phyloP scores from a whole-genome alignment of 768 basidiomycete species.

The Panaeolus cyanescens region DNA sequence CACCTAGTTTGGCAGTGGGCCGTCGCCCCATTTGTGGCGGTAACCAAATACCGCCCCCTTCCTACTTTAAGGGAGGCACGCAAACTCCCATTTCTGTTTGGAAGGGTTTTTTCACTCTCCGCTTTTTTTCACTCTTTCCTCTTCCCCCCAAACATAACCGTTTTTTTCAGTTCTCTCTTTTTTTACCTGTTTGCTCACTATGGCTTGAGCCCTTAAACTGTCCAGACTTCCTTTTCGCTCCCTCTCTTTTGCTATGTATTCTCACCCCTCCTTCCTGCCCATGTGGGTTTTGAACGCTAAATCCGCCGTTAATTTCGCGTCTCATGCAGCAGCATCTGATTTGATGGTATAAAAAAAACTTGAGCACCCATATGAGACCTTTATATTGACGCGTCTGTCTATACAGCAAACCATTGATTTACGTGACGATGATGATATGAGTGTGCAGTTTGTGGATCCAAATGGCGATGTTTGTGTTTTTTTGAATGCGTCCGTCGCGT shows the following conservation, averaged over 20 bases:
- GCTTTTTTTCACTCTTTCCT: constrained; percentile 1
- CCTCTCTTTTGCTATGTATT: background rate
- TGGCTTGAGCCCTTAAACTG: background rate
- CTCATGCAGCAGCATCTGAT: background rate
- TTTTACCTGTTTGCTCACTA: background rate
- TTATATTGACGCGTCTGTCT: background rate
- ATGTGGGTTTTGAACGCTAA: background rate
- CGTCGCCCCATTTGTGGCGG: background rate
- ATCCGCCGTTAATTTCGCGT: background rate
- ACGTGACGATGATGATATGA: background rate
- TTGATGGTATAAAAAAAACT: background rate
- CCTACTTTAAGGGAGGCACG: background rate
- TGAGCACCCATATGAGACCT: background rate
- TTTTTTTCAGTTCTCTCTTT: background rate
- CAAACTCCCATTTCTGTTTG: constrained; percentile 1
- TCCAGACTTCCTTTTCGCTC: background rate
- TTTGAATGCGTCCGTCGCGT: background rate
- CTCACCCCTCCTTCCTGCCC: background rate
- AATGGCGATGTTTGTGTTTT: background rate
- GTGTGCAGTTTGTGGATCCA: background rate
- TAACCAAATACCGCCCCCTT: background rate
- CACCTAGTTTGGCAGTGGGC: background rate
- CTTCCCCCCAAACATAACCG: background rate
- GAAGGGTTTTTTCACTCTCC: background rate
- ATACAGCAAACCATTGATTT: background rate